A percentile compares a stretch with the other conserved stretches of the same genome.
Evolutionary conservation across 1,284 basidiomycete species (phyloP).

Genomic region (Spongispora temasekensis): DNA sequence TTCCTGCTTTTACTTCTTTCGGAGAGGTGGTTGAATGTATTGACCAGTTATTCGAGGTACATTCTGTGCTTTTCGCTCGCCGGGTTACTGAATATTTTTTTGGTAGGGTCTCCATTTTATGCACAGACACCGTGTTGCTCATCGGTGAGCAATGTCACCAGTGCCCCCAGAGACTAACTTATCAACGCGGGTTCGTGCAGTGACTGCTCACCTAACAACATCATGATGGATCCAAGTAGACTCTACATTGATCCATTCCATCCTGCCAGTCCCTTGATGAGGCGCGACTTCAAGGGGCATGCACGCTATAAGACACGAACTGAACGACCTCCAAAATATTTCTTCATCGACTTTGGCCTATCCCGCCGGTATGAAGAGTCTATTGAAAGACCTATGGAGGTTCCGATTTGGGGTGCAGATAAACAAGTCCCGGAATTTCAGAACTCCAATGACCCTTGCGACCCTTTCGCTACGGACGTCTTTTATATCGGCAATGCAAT

Average conservation of each 20-base stretch:
- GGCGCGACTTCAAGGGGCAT: conserved; percentile 20
- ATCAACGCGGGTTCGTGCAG: neutral
- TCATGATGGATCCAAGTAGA: conserved; percentile 37
- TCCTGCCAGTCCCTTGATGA: conserved; percentile 15
- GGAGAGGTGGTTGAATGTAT: conserved; percentile 38
- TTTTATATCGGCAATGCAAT: neutral
- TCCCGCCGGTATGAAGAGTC: neutral
- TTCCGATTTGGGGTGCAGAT: neutral
- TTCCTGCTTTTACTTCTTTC: conserved; percentile 31
- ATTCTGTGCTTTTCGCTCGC: neutral
- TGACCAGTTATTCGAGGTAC: conserved; percentile 39
- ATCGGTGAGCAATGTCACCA: neutral
- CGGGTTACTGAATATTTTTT: neutral
- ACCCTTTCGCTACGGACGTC: neutral
- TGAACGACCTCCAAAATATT: neutral
- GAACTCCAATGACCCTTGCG: neutral
- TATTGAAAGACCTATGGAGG: neutral
- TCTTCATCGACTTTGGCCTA: neutral
- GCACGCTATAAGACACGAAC: conserved; percentile 10
- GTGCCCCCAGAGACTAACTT: too few relatives aligned
- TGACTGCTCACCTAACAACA: conserved; percentile 27
- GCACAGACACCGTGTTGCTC: conserved; percentile 12
- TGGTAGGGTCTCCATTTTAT: conserved; percentile 9
- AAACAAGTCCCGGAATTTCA: neutral
- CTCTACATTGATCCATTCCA: conserved; percentile 34